Base-by-base conservation (phyloP, 2,329 filamentous ascomycete species). In the Stagonosporopsis vannaccii region DNA sequence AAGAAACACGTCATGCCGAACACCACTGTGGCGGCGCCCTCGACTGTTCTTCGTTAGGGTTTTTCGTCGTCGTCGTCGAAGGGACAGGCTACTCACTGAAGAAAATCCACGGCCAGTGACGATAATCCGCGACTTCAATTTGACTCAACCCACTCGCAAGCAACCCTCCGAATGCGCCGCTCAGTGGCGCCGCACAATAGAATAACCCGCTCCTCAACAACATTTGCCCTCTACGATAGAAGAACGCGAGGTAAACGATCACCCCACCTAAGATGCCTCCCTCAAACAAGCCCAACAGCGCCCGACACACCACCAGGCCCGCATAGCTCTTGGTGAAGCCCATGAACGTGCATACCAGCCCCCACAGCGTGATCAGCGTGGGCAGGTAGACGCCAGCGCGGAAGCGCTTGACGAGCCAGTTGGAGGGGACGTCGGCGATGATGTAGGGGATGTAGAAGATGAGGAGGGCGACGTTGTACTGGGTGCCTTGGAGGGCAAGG, bases 1-100 rank as follows among this genome's bases (percentile, higher is more conserved):
- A 86, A 84, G 64, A 80, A 82, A 6, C 83, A 75, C 2, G 73
- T 66, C 4, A 81, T 64, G 6, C 82, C 83, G 2, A 72, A 70
- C 9, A 68, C 40, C 3, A 72, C 57, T 0, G 69, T 74, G 7
- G 67, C 60, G 0, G 60, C 67, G 4, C 72, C 71, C 58, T 73
- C 70, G 19, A 76, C 69, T 60, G 73, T 71, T 8, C 40, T 70
- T 70, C 0, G 13, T 51, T 8, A 51, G 43, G n/a, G 7, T 6
- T 33, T 7, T 13, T 20, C 2, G 7, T 20, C n/a, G n/a, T n/a
- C n/a, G n/a, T n/a, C n/a, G n/a, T n/a, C n/a, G n/a, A n/a, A n/a
- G n/a, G n/a, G n/a, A n/a, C n/a, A n/a, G n/a, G n/a, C n/a, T n/a
- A 44, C 61, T 47, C 54, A 71, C 63, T 46, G 25, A 67, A 64